Conservation (phyloP, 768 basidiomycete genomes). For the Tulasnella sp. region DNA sequence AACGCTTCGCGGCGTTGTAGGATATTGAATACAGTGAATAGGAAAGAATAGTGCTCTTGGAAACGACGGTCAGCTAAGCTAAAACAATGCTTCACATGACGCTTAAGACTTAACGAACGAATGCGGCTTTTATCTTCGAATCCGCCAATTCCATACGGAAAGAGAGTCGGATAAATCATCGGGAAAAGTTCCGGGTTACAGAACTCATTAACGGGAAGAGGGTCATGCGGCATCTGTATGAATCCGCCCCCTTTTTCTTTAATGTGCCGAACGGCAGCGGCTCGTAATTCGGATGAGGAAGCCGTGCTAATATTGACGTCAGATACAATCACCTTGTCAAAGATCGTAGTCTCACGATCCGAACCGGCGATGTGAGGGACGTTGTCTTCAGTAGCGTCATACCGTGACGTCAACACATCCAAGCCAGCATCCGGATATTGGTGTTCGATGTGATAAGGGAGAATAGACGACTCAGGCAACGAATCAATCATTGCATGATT, state of each 20-base stretch:
- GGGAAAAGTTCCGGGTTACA: constrained; percentile 36
- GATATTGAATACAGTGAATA: constrained; percentile 38
- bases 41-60: constrained; percentile 36
- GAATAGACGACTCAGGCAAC: background rate
- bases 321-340: background rate
- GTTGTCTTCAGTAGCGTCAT: background rate
- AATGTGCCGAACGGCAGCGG: background rate
- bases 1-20: constrained; percentile 35
- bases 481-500: background rate
- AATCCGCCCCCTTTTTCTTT: background rate
- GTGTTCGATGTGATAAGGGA: background rate
- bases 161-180: constrained; percentile 39
- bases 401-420: background rate
- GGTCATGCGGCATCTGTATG: background rate
- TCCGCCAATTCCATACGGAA: constrained; percentile 39
- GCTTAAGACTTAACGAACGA: constrained; percentile 12
- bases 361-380: no score
- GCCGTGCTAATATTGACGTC: background rate
- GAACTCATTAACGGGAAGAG: background rate
- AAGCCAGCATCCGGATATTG: background rate
- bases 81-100: constrained; percentile 34
- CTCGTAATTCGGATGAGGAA: background rate
- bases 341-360: background rate
- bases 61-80: constrained; percentile 36
- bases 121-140: constrained; percentile 31